Evolutionary conservation across 805 yeast species (phyloP).

Genomic region (Kodamaea lidongshanica): DNA sequence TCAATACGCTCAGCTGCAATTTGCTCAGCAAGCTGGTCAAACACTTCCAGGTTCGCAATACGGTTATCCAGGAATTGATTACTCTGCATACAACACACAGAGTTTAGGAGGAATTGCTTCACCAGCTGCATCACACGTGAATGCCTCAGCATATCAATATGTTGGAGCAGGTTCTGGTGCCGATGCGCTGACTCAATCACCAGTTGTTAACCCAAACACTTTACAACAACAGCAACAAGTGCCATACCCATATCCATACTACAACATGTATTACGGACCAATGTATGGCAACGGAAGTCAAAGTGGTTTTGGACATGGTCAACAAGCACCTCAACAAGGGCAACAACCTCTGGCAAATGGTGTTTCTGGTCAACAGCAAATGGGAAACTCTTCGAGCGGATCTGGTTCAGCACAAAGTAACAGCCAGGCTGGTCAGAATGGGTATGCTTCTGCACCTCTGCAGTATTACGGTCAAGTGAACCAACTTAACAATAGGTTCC

Average conservation of each 20-base stretch:
- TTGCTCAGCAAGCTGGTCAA: conserved; percentile 37
- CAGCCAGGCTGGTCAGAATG: conserved; percentile 8
- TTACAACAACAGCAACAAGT: conserved; percentile 24
- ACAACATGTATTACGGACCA: conserved; percentile 38
- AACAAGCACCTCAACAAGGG: conserved; percentile 5
- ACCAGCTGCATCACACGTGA: conserved; percentile 24
- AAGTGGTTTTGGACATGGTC: conserved; percentile 1
- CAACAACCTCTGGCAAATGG: conserved; percentile 5
- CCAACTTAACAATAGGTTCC: conserved; percentile 27
- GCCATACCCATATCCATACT: conserved; percentile 39
- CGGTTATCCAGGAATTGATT: conserved; percentile 41
- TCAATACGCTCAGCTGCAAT: conserved; percentile 36
- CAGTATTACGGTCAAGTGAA: conserved; percentile 25
- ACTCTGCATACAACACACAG: conserved; percentile 34
- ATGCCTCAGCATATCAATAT: conserved; percentile 20
- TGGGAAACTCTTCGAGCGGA: conserved; percentile 5
- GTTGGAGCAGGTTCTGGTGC: conserved; percentile 14
- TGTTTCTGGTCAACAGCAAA: conserved; percentile 6
- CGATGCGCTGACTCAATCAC: conserved; percentile 16
- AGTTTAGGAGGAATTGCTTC: conserved; percentile 23
- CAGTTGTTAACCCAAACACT: conserved; percentile 21
- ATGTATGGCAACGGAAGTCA: conserved; percentile 30
- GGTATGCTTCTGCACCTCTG: conserved; percentile 14
- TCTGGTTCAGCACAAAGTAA: conserved; percentile 4
- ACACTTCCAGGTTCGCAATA: conserved; percentile 35